These are phyloP conservation scores for Boletus sp. DNA, from an alignment of 768 basidiomycete species.

Conservation along the genomic window DNA sequence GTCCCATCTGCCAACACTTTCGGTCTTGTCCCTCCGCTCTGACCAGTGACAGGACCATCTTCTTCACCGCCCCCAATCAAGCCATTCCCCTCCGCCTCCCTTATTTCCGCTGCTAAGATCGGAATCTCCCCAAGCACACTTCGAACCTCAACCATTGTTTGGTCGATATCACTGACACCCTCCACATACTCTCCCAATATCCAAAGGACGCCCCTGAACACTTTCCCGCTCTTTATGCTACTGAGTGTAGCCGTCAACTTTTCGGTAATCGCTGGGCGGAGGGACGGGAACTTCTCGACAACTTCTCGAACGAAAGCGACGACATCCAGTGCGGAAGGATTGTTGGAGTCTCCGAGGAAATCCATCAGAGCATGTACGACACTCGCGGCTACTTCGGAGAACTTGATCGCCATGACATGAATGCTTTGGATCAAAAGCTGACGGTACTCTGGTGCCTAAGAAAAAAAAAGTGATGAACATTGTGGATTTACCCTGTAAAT, in stretches of 20 bases:
- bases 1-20: constrained; percentile 94
- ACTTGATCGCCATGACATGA: constrained; percentile 92
- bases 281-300: constrained; percentile 92
- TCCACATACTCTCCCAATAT: constrained; percentile 96
- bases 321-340: constrained; percentile 92
- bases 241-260: constrained; percentile 77
- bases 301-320: constrained; percentile 90
- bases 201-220: constrained; percentile 95
- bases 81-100: constrained; percentile 58
- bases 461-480: background rate
- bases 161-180: constrained; percentile 60
- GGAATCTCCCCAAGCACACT: constrained; percentile 95
- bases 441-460: constrained; percentile 87
- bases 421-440: constrained; percentile 97
- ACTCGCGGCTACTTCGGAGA: constrained; percentile 93
- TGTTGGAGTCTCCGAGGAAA: constrained; percentile 92
- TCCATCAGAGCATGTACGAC: constrained; percentile 94
- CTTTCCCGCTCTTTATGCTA: constrained; percentile 94
- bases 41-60: constrained; percentile 33
- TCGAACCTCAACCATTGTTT: constrained; percentile 72
- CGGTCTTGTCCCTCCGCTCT: constrained; percentile 50
- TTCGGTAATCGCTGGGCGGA: constrained; percentile 78
- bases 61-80: constrained; percentile 48
- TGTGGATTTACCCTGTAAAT: background rate
- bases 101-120: constrained; percentile 88